Evolutionary conservation across 176 grass and related monocot species (phyloP).

Genomic region (Thinopyrum elongatum): DNA sequence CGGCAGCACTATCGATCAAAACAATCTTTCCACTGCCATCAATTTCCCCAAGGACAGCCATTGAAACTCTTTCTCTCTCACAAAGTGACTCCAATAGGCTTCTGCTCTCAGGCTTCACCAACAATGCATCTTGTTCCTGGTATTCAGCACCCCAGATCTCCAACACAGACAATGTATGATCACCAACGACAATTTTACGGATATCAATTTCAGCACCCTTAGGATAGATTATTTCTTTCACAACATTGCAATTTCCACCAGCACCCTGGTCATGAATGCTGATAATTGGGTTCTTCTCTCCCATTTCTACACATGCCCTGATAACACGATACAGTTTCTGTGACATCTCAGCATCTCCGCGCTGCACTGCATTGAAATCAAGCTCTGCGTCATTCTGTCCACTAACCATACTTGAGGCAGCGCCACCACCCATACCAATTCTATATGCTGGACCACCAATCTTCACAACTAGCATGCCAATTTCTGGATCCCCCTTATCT

Average conservation of each 20-base stretch:
- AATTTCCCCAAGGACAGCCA: conserved; percentile 84
- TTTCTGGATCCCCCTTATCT: conserved; percentile 68
- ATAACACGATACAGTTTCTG: conserved; percentile 88
- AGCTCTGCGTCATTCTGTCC: conserved; percentile 90
- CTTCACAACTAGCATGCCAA: conserved; percentile 97
- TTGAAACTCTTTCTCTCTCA: conserved; percentile 80
- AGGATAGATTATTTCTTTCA: conserved; percentile 70
- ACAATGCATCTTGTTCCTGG: conserved; percentile 84
- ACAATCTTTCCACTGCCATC: conserved; percentile 84
- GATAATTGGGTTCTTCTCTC: conserved; percentile 79
- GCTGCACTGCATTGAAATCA: conserved; percentile 90
- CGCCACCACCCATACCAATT: conserved; percentile 97
- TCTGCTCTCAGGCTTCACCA: conserved; percentile 67
- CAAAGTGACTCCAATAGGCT: conserved; percentile 62
- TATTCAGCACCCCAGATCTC: conserved; percentile 93
- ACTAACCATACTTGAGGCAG: conserved; percentile 94
- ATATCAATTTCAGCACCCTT: conserved; percentile 93
- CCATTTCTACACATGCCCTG: conserved; percentile 86
- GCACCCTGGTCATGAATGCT: conserved; percentile 98
- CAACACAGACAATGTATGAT: conserved; percentile 90
- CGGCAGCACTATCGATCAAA: conserved; percentile 69
- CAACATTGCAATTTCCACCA: conserved; percentile 95
- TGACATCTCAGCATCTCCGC: conserved; percentile 97
- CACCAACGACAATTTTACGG: conserved; percentile 73
- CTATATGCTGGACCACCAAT: conserved; percentile 90